Conservation (phyloP, 805 yeast genomes). For the Barnettozyma salicaria region DNA sequence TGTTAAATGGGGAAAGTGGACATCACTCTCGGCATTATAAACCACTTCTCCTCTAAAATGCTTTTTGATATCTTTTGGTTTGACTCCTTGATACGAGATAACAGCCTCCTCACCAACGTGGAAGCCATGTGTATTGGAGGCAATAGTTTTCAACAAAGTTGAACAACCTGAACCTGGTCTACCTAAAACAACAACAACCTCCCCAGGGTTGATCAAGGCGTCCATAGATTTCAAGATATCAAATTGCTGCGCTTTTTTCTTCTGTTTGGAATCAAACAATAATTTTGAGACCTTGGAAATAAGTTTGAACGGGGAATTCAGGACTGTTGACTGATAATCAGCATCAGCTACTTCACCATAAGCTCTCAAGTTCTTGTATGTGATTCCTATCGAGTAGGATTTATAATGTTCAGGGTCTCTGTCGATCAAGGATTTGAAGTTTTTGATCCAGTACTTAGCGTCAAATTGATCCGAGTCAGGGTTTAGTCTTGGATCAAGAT, state of each 20-base stretch:
- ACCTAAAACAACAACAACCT: slow-evolving; percentile 66
- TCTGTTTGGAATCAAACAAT: slow-evolving; percentile 15
- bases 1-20: slow-evolving; percentile 56
- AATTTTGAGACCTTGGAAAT: slow-evolving; percentile 14
- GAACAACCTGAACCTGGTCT: slow-evolving; percentile 76
- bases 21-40: slow-evolving; percentile 59
- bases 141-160: slow-evolving; percentile 50
- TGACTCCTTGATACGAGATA: slow-evolving; percentile 46
- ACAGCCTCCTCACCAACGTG: slow-evolving; percentile 37
- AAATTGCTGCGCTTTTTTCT: slow-evolving; percentile 29
- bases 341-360: slow-evolving; percentile 54
- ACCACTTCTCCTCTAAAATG: slow-evolving; percentile 57
- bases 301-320: slow-evolving; percentile 34
- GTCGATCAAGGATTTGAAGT: slow-evolving; percentile 44
- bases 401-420: slow-evolving; percentile 56
- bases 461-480: slow-evolving; percentile 53
- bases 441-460: slow-evolving; percentile 58
- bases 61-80: slow-evolving; percentile 38
- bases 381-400: slow-evolving; percentile 50
- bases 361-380: slow-evolving; percentile 54
- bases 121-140: slow-evolving; percentile 53
- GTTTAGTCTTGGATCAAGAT: slow-evolving; percentile 42
- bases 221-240: slow-evolving; percentile 49
- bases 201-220: slow-evolving; percentile 56
- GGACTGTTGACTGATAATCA: slow-evolving; percentile 59